Percentiles rank a stretch among this genome's conserved stretches.
phyloP scores from a whole-genome alignment of 2,329 filamentous ascomycete genomes.

The Calonectria multiphialidica region DNA sequence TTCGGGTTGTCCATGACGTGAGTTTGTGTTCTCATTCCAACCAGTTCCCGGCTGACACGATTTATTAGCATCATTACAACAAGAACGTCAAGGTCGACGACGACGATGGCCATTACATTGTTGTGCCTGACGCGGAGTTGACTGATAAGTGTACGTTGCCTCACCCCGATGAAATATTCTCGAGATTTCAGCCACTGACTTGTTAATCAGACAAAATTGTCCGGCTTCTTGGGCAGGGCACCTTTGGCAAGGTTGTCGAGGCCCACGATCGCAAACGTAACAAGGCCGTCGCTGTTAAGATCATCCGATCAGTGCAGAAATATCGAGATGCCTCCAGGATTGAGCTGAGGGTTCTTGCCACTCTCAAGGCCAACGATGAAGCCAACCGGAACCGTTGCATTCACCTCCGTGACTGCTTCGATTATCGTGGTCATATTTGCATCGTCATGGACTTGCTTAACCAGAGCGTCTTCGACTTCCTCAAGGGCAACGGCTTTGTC shows the following conservation, averaged over 20 bases:
- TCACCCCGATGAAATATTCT: neutral
- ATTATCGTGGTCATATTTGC: constrained; percentile 97
- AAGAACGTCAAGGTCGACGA: constrained; percentile 87
- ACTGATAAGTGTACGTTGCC: constrained; percentile 87
- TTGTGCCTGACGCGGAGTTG: constrained; percentile 85
- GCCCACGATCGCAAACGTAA: constrained; percentile 84
- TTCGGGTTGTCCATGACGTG: constrained; percentile 73
- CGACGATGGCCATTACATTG: constrained; percentile 97
- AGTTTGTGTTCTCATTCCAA: constrained; percentile 48
- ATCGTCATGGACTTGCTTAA: constrained; percentile 83
- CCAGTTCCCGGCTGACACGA: constrained; percentile 22
- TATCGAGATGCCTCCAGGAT: constrained; percentile 97
- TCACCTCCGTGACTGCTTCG: constrained; percentile 95
- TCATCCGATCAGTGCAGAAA: constrained; percentile 98
- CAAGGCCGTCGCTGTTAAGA: constrained; percentile 92
- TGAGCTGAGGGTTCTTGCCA: constrained; percentile 92
- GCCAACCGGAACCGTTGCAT: constrained; percentile 97
- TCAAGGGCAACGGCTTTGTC: constrained; percentile 95
- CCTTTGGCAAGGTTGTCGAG: constrained; percentile 98
- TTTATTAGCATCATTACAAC: constrained; percentile 51
- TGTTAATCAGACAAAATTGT: constrained; percentile 80
- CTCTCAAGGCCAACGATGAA: constrained; percentile 89
- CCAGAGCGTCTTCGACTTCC: constrained; percentile 97
- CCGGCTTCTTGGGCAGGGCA: constrained; percentile 93
- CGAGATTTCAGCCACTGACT: constrained; percentile 32